Evolutionary conservation across 1,139 yeast species (phyloP).

Genomic region (Taiozyma sp.): DNA sequence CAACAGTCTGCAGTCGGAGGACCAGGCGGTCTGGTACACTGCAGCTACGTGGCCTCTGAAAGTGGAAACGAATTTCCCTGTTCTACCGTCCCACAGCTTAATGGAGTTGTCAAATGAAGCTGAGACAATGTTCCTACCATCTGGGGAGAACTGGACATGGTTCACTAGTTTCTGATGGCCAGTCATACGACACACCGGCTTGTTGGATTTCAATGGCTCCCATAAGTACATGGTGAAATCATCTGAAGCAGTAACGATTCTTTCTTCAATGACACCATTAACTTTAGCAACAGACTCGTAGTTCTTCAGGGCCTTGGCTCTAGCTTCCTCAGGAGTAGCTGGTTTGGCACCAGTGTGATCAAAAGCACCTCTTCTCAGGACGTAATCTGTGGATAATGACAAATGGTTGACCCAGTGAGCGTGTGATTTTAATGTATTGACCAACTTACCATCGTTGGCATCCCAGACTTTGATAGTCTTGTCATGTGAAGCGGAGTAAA

Average conservation of each 20-base stretch:
- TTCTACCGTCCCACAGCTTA: constrained; percentile 93
- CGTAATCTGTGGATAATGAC: constrained; percentile 87
- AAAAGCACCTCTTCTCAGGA: constrained; percentile 76
- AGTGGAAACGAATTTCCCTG: constrained; percentile 86
- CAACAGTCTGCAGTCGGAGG: constrained; percentile 84
- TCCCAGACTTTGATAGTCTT: constrained; percentile 95
- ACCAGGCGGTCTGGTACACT: constrained; percentile 98
- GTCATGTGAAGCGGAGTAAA: constrained; percentile 93
- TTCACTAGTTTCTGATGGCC: constrained; percentile 97
- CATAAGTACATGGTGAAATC: constrained; percentile 97
- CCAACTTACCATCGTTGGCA: constrained; percentile 69
- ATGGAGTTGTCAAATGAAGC: constrained; percentile 95
- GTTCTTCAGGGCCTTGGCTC: constrained; percentile 53
- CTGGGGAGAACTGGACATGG: constrained; percentile 95
- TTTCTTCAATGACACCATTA: constrained; percentile 66
- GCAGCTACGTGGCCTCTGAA: constrained; percentile 97
- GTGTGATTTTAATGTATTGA: constrained; percentile 79
- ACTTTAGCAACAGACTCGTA: constrained; percentile 77
- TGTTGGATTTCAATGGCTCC: constrained; percentile 80
- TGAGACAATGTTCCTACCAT: constrained; percentile 85
- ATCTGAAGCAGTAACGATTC: constrained; percentile 92
- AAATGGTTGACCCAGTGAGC: constrained; percentile 98
- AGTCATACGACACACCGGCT: constrained; percentile 90
- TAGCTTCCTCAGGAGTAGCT: constrained; percentile 50
- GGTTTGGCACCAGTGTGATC: constrained; percentile 57